Base-by-base conservation (phyloP, 148 eudicot species). In the Rhododendron vialii region DNA sequence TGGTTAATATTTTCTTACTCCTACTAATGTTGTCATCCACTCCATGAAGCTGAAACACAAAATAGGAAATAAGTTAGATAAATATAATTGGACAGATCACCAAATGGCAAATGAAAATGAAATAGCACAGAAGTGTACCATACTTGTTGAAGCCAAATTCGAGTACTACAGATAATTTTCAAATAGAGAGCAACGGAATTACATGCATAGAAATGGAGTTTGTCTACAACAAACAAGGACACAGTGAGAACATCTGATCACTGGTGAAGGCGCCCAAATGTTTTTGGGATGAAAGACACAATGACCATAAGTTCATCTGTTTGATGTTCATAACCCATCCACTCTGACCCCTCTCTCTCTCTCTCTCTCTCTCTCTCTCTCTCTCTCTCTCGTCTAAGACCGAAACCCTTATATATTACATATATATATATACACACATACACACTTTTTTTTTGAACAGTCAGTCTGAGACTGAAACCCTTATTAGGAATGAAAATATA, bases 11-110 rank as follows among this genome's bases (percentile, higher is more conserved):
- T 84, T 86, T 89, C 86, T 91, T 91, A 28, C 93, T 91, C 86
- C 89, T 90, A 80, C 90, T 63, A 69, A 91, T 47, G 75, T 88
- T 90, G 48, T 89, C 90, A 86, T 91, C 93, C 84, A 91, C 93
- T 74, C 93, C 93, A 61, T 91, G 90, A 63, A 91, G 90, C 93
- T 91, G 90, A 43, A 33, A 85, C 69, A 57, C 24, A 35, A 0
- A 55, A 11, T 24, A 10, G 2, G 13, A 7, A 13, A 6, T 10
- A 53, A 20, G 3, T 51, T 15, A 48, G 53, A 22, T n/a, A 33
- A 13, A 14, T 2, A 14, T 0, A 38, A 26, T 36, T 33, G 20
- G 41, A 81, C 83, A 20, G 8, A 28, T 78, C 82, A 48, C 45
- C 15, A 5, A 36, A 82, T 59, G 71, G 11, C 15, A n/a, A 33